Evolutionary conservation across 352 stramenopile species (phyloP), one percentile per base, ranked within the genome.

Genomic region (Globisporangium iwayamae): DNA sequence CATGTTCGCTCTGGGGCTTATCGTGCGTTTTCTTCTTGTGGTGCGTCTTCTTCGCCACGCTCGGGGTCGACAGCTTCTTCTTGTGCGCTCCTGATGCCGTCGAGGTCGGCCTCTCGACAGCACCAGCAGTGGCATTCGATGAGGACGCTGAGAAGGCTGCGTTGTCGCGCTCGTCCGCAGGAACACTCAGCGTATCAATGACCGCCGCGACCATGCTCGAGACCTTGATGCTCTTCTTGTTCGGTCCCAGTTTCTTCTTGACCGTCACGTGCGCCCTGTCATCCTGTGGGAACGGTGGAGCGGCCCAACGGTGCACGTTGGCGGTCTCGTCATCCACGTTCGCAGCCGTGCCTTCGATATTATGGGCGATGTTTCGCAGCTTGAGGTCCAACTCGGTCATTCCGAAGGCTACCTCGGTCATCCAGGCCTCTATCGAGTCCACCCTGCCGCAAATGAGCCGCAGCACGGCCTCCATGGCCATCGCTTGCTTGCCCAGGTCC

Each of bases 331-430:
- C 73, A 20, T 90, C 83, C n/a, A 87, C 81, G 32, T 85, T 84
- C 5, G 79, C 78, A 4, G 77, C 69, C 13, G 78, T 87, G n/a
- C 83, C 83, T 56, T 93, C 83, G 39, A 91, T 93, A 62, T 91
- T 93, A 63, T 93, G 83, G 9, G 83, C 83, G 30, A 93, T 93
- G 43, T 89, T 93, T 25, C 82, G 72, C 39, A 93, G 68, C 61
- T 90, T 84, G 20, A 83, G 69, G 67, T 93, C 83, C 28, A 93
- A 63, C 58, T 93, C 83, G 2, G 76, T 86, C 76, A 93, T 89
- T 2, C 83, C 81, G 20, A 80, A 89, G 62, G 76, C 86, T 48
- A 93, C 82, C 16, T 89, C 80, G 7, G 78, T 89, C 32, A 93
- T 65, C 81, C 81, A 93, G 25, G 71, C 67, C 67, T 93, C 83